These are phyloP conservation scores for Dryas integrifolia DNA, from an alignment of 331 rosid genomes.

Conservation along the genomic window DNA sequence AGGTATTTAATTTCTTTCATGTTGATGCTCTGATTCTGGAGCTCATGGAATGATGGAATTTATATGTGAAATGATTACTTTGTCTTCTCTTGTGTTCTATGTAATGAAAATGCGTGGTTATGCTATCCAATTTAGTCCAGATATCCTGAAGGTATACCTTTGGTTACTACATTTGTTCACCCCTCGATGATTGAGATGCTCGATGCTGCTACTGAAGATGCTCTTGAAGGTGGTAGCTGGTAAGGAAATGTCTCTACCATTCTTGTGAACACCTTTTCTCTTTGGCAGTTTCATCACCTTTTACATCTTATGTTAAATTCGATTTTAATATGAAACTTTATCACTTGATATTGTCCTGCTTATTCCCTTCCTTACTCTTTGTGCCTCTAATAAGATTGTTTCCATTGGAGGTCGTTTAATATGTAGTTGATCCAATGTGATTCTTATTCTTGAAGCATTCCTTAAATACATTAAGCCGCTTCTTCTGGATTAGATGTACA, in stretches of 20 bases:
- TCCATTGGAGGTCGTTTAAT: neutral
- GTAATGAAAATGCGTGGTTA: conserved; percentile 48
- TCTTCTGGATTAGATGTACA: neutral
- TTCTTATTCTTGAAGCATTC: neutral
- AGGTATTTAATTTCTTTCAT: conserved; percentile 65
- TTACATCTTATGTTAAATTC: neutral
- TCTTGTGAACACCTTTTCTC: neutral
- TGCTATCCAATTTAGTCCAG: conserved; percentile 85
- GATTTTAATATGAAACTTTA: neutral
- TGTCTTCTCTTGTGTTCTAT: conserved; percentile 23
- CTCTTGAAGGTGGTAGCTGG: conserved; percentile 89
- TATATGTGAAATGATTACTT: conserved; percentile 13
- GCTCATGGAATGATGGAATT: neutral
- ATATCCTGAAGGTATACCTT: conserved; percentile 90
- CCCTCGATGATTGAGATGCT: conserved; percentile 90
- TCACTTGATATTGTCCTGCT: neutral
- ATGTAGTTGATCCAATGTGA: neutral
- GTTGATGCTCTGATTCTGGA: conserved; percentile 27
- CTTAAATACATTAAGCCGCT: neutral
- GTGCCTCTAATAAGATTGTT: neutral
- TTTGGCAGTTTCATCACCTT: neutral
- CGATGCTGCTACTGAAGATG: conserved; percentile 89
- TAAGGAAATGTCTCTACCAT: conserved; percentile 32
- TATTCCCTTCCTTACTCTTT: neutral
- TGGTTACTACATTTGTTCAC: conserved; percentile 77